These are phyloP conservation scores for Didymella pomorum DNA, from an alignment of 2,329 filamentous ascomycete species.

Conservation along the genomic window DNA sequence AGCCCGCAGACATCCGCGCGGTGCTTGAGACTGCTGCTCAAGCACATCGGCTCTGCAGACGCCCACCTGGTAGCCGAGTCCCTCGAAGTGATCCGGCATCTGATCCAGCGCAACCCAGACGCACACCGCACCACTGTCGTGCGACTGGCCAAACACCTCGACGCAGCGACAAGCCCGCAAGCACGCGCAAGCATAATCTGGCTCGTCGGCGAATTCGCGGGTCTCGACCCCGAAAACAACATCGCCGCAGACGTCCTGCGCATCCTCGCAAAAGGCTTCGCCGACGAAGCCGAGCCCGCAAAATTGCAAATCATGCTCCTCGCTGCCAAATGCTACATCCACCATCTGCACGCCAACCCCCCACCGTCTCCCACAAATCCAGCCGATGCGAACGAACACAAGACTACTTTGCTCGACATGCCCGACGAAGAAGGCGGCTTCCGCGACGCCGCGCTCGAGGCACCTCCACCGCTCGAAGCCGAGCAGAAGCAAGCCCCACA, in stretches of 20 bases:
- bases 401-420: conserved; percentile 35
- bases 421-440: conserved; percentile 50
- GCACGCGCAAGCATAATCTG: conserved; percentile 95
- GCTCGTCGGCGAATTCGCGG: conserved; percentile 94
- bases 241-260: conserved; percentile 92
- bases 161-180: conserved; percentile 84
- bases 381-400: conserved; percentile 38
- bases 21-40: conserved; percentile 82
- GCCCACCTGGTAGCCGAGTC: conserved; percentile 90
- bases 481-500: conserved; percentile 61
- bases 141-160: conserved; percentile 87
- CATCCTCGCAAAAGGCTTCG: conserved; percentile 85
- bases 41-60: conserved; percentile 88
- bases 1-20: conserved; percentile 65
- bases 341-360: conserved; percentile 75
- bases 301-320: conserved; percentile 92
- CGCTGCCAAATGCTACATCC: conserved; percentile 95
- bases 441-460: conserved; percentile 37
- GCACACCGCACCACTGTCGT: conserved; percentile 87
- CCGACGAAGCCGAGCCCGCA: conserved; percentile 81
- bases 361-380: conserved; percentile 48
- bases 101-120: conserved; percentile 89
- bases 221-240: conserved; percentile 79
- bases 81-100: conserved; percentile 90
- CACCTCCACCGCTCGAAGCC: conserved; percentile 16